Percentiles rank a stretch among this genome's conserved stretches.
phyloP scores from a whole-genome alignment of 1,139 yeast species.

The Pneumocystis jirovecii region DNA sequence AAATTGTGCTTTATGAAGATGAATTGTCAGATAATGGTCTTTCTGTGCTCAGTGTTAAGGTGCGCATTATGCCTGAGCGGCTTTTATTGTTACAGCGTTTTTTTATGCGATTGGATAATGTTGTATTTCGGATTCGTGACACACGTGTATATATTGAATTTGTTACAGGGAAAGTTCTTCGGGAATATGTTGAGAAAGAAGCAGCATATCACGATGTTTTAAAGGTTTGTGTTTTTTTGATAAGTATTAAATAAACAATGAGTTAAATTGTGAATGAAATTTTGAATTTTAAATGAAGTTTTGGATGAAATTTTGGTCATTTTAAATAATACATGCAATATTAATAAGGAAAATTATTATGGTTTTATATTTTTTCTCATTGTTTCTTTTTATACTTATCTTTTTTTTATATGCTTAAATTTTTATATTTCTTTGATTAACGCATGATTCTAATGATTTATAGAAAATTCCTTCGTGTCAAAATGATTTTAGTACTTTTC shows the following conservation, averaged over 20 bases:
- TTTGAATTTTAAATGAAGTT: neutral
- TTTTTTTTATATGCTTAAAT: neutral
- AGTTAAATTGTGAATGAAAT: neutral
- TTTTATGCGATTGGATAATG: conserved; percentile 80
- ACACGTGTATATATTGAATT: conserved; percentile 74
- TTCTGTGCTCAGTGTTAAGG: conserved; percentile 56
- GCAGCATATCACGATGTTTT: conserved; percentile 45
- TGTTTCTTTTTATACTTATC: too few species aligned
- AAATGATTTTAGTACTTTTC: neutral
- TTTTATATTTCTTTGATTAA: neutral
- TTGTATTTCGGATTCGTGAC: conserved; percentile 67
- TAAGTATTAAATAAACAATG: neutral
- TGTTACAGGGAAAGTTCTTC: conserved; percentile 42
- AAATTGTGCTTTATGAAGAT: conserved; percentile 76
- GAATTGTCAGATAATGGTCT: conserved; percentile 95
- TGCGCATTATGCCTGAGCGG: conserved; percentile 80
- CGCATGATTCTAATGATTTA: neutral
- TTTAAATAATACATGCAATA: too few species aligned
- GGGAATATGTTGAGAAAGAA: conserved; percentile 71
- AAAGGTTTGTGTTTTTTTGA: conserved; percentile 12
- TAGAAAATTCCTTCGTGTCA: neutral
- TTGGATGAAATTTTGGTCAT: neutral
- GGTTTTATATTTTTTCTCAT: neutral
- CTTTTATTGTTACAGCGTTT: conserved; percentile 58
- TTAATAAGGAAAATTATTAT: neutral